A percentile compares a stretch with the other conserved stretches of the same genome.
phyloP scores from a whole-genome alignment of 495 filamentous ascomycete species.

The Neurospora pannonica region DNA sequence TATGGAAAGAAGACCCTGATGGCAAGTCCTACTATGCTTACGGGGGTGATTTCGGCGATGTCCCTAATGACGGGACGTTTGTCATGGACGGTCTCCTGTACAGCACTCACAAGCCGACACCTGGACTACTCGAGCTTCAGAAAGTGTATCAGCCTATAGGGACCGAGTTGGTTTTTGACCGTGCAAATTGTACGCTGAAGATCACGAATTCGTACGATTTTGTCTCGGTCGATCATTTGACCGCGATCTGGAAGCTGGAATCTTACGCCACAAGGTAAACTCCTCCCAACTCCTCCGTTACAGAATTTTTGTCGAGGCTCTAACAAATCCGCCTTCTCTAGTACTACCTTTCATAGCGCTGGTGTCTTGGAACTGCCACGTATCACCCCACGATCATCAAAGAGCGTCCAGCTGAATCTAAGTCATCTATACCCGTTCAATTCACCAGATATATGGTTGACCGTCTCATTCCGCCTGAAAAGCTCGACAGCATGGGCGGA shows the following conservation, averaged over 20 bases:
- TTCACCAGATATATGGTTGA: constrained; percentile 12
- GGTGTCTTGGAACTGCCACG: constrained; percentile 11
- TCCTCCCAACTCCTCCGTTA: not conserved
- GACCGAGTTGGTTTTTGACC: not conserved
- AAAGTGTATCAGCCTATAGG: constrained; percentile 51
- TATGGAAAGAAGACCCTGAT: constrained; percentile 40
- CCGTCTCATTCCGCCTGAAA: constrained; percentile 12
- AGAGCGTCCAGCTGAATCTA: not conserved
- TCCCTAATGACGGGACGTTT: constrained; percentile 55
- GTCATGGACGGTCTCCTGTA: constrained; percentile 56
- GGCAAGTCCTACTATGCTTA: constrained; percentile 52
- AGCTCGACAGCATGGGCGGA: constrained; percentile 12
- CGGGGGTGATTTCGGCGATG: constrained; percentile 59
- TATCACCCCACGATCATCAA: constrained; percentile 5
- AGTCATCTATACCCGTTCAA: not conserved
- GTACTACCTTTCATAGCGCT: constrained; percentile 2
- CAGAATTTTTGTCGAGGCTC: not conserved
- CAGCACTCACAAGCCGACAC: constrained; percentile 49
- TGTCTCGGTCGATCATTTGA: constrained; percentile 36
- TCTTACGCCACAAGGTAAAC: constrained; percentile 7
- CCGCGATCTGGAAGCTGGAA: constrained; percentile 12
- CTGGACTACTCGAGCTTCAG: constrained; percentile 50
- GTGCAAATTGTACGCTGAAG: constrained; percentile 12
- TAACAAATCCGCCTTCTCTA: not conserved
- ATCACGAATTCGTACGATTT: constrained; percentile 48